Evolutionary conservation across 2,329 filamentous ascomycete species (phyloP), one percentile per base, ranked within the genome.

Genomic region (Emmonsia crescens): DNA sequence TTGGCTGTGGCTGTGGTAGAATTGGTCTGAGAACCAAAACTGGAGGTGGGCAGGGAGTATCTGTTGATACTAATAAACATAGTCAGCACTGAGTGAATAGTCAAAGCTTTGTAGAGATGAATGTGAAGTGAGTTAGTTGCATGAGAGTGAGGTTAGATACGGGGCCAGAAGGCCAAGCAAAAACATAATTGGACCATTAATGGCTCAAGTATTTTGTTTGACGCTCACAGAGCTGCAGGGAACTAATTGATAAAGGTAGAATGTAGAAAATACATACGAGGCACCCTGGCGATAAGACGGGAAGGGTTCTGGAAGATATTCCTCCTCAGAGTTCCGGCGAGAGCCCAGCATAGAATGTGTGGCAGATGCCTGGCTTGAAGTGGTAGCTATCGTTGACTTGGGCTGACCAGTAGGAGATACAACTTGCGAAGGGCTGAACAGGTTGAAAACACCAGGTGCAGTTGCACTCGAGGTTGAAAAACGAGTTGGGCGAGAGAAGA

Each of bases 391-490:
- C 60, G 74, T 74, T 60, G 77, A 82, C 64, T 82, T 84, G 67
- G 82, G 78, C 64, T 85, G 79, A 55, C 83, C 83, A 16, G 83
- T 82, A 29, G 27, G 36, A n/a, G 55, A 57, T 2, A 88, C 86
- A 63, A 94, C 82, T 71, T 91, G 86, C 36, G 91, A 89, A 64
- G 90, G 85, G 65, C 82, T 86, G 58, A 89, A 83, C 64, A 90
- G 85, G 68, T 86, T 87, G 54, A 88, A 85, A 61, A 89, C 76
- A 54, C 89, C 88, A 4, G 88, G 89, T 51, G 91, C 89, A 42
- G 91, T 88, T 70, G 96, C 81, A 77, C 89, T 94, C 44, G 91
- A 92, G 64, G 89, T 89, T 60, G 93, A 96, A 78, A 96, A 93
- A 64, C 92, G 85, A 73, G 92, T 92, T 51, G 91, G 89, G 49